Evolutionary conservation across 768 basidiomycete species (phyloP), one percentile per base, ranked within the genome.

Genomic region (Tricholoma hemisulphureum): DNA sequence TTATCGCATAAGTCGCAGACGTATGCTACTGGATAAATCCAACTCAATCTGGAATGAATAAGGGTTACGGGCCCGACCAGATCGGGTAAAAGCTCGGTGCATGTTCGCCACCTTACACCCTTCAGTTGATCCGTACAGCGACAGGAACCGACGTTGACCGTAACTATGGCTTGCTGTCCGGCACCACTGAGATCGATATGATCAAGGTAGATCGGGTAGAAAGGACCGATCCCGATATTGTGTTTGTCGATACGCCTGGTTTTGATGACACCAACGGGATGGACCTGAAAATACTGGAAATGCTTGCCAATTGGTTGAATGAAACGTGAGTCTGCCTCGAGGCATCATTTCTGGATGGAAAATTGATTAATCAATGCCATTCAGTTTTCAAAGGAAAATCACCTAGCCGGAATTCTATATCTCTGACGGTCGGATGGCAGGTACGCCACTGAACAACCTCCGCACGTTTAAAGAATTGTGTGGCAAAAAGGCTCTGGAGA

Each of bases 331-430:
- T 55, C 23, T 18, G 8, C 21, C 28, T 26, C 20, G 20, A 21
- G 41, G 55, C 4, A 53, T 28, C 39, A 53, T n/a, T 50, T 53
- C 43, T 21, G 39, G 37, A 29, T 46, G 10, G 16, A 13, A n/a
- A 4, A 6, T 8, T 32, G 5, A 29, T 20, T 11, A 46, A 20
- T 6, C 4, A 45, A 7, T 23, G 20, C 14, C 13, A 21, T 5
- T 6, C 31, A 71, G 71, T 18, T 67, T 66, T 45, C 45, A 56
- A 31, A 28, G 52, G 21, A 39, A 55, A 4, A 54, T 60, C 53
- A 56, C 21, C 63, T 76, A 6, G 61, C 67, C 10, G 73, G 66
- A 6, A 64, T 76, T 24, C 20, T 76, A 24, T 74, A 73, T 61
- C 43, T 61, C 72, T 8, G 72, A 72, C 31, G 69, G 69, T 39